Evolutionary conservation across 2,329 filamentous ascomycete species (phyloP).

Genomic region (Alternaria sp.): DNA sequence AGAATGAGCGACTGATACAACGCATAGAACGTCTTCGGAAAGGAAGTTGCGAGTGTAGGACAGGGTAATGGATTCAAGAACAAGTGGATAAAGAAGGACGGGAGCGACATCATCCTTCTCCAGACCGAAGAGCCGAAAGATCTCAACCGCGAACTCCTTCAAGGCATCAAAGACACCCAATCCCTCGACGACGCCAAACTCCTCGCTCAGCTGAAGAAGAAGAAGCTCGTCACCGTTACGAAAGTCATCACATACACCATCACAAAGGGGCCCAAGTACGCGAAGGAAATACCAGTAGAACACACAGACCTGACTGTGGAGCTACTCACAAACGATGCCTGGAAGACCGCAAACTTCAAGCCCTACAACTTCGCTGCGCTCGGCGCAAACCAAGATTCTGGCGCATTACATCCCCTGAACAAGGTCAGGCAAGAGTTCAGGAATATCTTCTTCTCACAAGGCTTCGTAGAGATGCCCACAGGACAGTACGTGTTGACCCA

Average conservation of each 20-base stretch:
- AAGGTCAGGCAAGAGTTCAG: conserved; percentile 96
- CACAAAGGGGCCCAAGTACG: conserved; percentile 85
- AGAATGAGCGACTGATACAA: conserved; percentile 25
- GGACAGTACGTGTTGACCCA: conserved; percentile 61
- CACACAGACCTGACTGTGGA: conserved; percentile 95
- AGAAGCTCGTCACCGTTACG: conserved; percentile 83
- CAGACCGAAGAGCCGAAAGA: conserved; percentile 78
- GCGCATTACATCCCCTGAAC: conserved; percentile 68
- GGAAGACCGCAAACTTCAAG: conserved; percentile 92
- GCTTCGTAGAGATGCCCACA: conserved; percentile 98
- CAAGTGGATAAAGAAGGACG: conserved; percentile 70
- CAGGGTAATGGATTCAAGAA: conserved; percentile 90
- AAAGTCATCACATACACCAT: conserved; percentile 88
- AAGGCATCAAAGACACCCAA: conserved; percentile 72
- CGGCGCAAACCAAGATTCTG: conserved; percentile 65
- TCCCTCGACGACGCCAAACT: conserved; percentile 76
- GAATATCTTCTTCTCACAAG: conserved; percentile 99
- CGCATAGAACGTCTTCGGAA: conserved; percentile 67
- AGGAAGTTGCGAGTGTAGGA: conserved; percentile 82
- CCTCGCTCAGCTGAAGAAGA: conserved; percentile 84
- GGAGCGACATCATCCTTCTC: conserved; percentile 60
- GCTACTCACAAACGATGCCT: conserved; percentile 85
- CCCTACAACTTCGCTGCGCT: conserved; percentile 79
- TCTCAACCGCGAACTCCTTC: conserved; percentile 76
- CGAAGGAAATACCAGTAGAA: conserved; percentile 86